Conservation (phyloP, 2,329 filamentous ascomycete species). For the Trichoderma guizhouense region DNA sequence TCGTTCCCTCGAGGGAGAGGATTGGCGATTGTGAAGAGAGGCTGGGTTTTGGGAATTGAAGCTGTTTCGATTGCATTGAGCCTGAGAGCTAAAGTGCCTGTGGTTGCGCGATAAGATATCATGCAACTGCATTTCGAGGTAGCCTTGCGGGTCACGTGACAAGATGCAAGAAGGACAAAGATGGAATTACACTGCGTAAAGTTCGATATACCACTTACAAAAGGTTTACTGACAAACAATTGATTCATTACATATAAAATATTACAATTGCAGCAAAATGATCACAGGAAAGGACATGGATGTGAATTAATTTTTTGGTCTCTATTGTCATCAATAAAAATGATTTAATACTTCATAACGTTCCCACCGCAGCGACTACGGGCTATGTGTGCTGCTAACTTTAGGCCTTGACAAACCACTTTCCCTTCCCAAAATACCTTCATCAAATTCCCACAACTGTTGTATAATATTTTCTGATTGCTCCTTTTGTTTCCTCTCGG, state of each 20-base stretch:
- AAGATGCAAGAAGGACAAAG: neutral
- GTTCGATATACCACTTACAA: neutral
- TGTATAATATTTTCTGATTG: constrained; percentile 29
- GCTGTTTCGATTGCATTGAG: neutral
- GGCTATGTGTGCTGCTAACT: constrained; percentile 37
- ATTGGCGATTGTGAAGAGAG: neutral
- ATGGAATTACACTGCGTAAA: too few relatives aligned
- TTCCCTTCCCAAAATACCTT: constrained; percentile 27
- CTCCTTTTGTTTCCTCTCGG: constrained; percentile 22
- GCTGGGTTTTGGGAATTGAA: neutral
- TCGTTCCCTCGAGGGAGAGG: neutral
- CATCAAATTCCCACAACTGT: constrained; percentile 31
- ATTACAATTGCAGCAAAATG: too few relatives aligned
- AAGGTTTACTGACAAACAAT: neutral
- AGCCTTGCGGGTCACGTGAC: constrained; percentile 2
- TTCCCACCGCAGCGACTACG: constrained; percentile 32
- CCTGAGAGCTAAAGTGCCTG: neutral
- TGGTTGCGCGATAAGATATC: constrained; percentile 11
- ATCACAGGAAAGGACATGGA: neutral
- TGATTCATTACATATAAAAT: neutral
- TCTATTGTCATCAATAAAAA: constrained; percentile 33
- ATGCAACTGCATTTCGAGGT: neutral
- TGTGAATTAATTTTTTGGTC: constrained; percentile 27
- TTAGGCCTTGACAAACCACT: constrained; percentile 35
- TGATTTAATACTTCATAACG: constrained; percentile 29